Evolutionary conservation across 306 rosid species (phyloP).

Genomic region (Lathyrus sativus): DNA sequence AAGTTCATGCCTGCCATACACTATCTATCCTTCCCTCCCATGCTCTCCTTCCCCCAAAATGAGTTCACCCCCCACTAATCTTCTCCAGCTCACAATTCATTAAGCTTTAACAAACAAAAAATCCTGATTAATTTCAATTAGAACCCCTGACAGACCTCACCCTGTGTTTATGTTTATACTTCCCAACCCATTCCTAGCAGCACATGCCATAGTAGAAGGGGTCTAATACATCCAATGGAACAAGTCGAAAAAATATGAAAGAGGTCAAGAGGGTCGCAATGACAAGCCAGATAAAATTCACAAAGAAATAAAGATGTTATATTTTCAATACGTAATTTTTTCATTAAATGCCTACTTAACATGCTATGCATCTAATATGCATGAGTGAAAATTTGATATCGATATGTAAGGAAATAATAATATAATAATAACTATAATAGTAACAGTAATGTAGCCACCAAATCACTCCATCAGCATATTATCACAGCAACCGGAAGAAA

Average conservation of each 20-base stretch:
- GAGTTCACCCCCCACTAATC: neutral
- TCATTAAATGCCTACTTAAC: slow-evolving; percentile 5
- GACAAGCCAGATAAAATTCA: slow-evolving; percentile 23
- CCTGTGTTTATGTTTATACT: slow-evolving; percentile 2
- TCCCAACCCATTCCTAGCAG: slow-evolving; percentile 11
- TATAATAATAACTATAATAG: neutral
- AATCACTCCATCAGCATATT: slow-evolving; percentile 25
- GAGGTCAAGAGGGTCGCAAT: neutral
- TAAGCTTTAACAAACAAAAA: neutral
- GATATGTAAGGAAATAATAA: slow-evolving; percentile 8
- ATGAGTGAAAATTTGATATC: slow-evolving; percentile 9
- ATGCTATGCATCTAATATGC: slow-evolving; percentile 23
- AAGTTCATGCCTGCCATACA: slow-evolving; percentile 6
- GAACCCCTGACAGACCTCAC: neutral
- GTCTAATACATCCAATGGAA: neutral
- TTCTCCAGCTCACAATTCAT: neutral
- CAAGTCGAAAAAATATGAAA: neutral
- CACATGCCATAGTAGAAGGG: neutral
- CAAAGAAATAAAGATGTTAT: slow-evolving; percentile 9
- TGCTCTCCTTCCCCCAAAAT: slow-evolving; percentile 3
- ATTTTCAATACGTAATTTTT: slow-evolving; percentile 5
- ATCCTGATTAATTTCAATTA: neutral
- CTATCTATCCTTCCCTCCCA: slow-evolving; percentile 1
- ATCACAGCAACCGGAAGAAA: slow-evolving; percentile 25
- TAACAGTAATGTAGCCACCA: slow-evolving; percentile 5